phyloP scores from a whole-genome alignment of 2,329 filamentous ascomycete genomes.

The Calonectria crousiana region DNA sequence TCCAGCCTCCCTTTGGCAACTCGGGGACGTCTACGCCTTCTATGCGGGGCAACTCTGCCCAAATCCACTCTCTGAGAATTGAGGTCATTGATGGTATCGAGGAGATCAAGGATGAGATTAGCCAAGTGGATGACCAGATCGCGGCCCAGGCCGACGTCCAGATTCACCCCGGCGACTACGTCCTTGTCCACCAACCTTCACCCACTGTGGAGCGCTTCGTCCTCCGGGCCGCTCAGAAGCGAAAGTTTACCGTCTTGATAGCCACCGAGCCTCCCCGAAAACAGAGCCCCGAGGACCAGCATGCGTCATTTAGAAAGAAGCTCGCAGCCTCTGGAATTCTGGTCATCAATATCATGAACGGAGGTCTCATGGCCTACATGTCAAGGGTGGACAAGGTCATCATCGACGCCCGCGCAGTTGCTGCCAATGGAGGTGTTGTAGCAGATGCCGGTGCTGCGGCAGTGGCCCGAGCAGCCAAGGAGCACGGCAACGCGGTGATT shows the following conservation, averaged over 20 bases:
- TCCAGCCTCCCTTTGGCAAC: conserved; percentile 59
- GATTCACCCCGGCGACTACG: conserved; percentile 92
- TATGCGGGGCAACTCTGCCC: conserved; percentile 54
- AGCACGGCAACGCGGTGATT: conserved; percentile 86
- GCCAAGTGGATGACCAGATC: conserved; percentile 93
- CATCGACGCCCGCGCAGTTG: conserved; percentile 86
- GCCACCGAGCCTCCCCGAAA: conserved; percentile 71
- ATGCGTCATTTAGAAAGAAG: conserved; percentile 77
- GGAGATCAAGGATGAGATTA: conserved; percentile 95
- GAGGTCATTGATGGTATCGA: conserved; percentile 95
- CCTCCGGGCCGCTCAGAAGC: conserved; percentile 85
- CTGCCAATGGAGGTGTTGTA: conserved; percentile 88
- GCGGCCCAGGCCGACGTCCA: conserved; percentile 89
- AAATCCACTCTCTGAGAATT: conserved; percentile 79
- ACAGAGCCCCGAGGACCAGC: conserved; percentile 53
- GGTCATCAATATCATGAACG: conserved; percentile 87
- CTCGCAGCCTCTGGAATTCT: conserved; percentile 82
- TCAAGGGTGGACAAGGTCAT: conserved; percentile 96
- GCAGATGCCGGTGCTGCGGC: conserved; percentile 86
- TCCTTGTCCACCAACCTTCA: conserved; percentile 89
- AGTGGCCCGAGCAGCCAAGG: conserved; percentile 86
- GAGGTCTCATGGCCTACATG: conserved; percentile 93
- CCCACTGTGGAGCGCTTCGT: conserved; percentile 91
- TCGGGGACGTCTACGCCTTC: conserved; percentile 65
- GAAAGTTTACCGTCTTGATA: conserved; percentile 92